phyloP scores from a whole-genome alignment of 2,329 filamentous ascomycete species.

The Arthrobotrys musiformis region DNA sequence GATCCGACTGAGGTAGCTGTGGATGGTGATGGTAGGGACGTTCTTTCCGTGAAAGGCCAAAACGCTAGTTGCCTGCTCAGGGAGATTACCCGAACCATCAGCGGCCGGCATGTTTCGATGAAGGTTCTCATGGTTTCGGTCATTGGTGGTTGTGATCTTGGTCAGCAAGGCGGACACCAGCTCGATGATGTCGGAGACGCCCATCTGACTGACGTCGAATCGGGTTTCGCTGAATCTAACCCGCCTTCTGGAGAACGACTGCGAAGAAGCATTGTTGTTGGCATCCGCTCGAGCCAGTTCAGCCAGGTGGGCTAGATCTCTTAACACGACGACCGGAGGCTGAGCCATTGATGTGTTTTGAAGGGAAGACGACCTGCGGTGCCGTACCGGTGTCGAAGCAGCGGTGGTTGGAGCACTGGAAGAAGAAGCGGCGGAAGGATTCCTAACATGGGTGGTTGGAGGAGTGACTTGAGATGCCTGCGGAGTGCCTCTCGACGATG shows the following conservation, averaged over 20 bases:
- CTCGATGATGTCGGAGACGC: constrained; percentile 95
- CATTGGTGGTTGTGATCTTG: constrained; percentile 97
- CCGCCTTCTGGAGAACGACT: constrained; percentile 49
- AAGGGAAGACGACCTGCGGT: constrained; percentile 54
- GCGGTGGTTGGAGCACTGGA: constrained; percentile 52
- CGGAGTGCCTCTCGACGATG: constrained; percentile 39
- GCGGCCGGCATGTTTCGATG: constrained; percentile 77
- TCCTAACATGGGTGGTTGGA: constrained; percentile 46
- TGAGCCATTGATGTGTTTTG: constrained; percentile 58
- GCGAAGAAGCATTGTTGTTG: constrained; percentile 56
- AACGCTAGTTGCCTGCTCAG: constrained; percentile 76
- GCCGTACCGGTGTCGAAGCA: constrained; percentile 56
- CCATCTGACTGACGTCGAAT: constrained; percentile 98
- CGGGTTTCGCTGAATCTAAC: constrained; percentile 65
- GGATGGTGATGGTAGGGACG: constrained; percentile 93
- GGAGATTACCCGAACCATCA: constrained; percentile 70
- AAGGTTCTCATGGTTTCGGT: constrained; percentile 89
- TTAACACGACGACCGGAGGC: constrained; percentile 77
- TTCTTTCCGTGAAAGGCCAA: constrained; percentile 98
- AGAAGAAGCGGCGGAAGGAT: constrained; percentile 45
- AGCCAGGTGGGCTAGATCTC: constrained; percentile 90
- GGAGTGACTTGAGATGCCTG: constrained; percentile 34
- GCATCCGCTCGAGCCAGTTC: constrained; percentile 81
- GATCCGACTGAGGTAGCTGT: constrained; percentile 94
- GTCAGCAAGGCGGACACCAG: constrained; percentile 97